phyloP scores from a whole-genome alignment of 345 rosid genomes.

The Linum trigynum region DNA sequence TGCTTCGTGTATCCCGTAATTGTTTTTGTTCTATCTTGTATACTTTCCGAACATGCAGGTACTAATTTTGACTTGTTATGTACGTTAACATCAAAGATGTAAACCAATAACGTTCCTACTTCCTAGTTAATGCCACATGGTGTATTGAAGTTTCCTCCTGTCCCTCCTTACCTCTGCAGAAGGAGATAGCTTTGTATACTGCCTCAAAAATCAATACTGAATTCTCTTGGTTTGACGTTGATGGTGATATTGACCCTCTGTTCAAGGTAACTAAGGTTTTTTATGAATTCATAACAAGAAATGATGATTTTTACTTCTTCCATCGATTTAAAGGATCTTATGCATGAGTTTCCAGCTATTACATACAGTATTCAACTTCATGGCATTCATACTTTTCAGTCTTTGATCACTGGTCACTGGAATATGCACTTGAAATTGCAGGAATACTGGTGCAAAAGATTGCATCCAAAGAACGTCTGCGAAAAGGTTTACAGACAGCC shows the following conservation, averaged over 20 bases:
- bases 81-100: neutral
- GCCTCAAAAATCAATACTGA: constrained; percentile 76
- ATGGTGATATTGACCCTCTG: constrained; percentile 84
- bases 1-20: neutral
- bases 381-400: neutral
- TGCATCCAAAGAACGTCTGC: constrained; percentile 89
- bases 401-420: constrained; percentile 9
- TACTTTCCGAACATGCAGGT: neutral
- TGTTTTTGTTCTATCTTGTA: neutral
- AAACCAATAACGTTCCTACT: neutral
- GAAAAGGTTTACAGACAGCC: constrained; percentile 96
- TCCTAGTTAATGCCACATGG: neutral
- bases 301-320: neutral
- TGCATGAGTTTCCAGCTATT: neutral
- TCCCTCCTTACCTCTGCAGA: constrained; percentile 44
- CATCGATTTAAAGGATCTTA: neutral
- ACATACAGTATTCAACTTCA: neutral
- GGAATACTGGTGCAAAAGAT: constrained; percentile 98
- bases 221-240: constrained; percentile 83
- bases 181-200: constrained; percentile 88
- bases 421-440: constrained; percentile 31
- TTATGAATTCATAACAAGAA: neutral
- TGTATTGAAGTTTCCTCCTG: constrained; percentile 5
- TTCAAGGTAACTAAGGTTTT: constrained; percentile 56
- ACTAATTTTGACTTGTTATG: no score